These are phyloP conservation scores for Phaffia tasmanica DNA, from an alignment of 768 basidiomycete genomes.

Conservation along the genomic window DNA sequence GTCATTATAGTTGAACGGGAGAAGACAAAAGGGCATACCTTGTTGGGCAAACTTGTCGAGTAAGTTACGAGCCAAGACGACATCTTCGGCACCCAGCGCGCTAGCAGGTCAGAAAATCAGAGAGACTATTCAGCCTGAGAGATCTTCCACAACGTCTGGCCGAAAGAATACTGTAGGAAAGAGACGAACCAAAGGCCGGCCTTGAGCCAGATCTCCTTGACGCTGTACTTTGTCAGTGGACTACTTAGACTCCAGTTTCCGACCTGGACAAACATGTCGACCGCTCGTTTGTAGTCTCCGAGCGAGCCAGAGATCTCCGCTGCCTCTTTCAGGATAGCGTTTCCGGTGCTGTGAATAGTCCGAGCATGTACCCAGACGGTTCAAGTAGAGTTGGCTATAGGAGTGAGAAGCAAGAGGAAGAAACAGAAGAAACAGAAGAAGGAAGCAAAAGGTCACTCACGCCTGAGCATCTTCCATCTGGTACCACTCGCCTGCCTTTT, in stretches of 20 bases:
- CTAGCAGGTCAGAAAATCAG: not conserved
- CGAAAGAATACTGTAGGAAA: not conserved
- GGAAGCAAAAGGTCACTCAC: slow-evolving; percentile 45
- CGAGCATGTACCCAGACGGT: slow-evolving; percentile 13
- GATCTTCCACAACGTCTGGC: not conserved
- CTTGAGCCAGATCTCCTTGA: slow-evolving; percentile 93
- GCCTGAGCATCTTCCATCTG: slow-evolving; percentile 92
- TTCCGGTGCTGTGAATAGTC: slow-evolving; percentile 60
- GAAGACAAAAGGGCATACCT: slow-evolving; percentile 9
- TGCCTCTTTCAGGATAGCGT: slow-evolving; percentile 89
- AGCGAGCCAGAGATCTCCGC: slow-evolving; percentile 88
- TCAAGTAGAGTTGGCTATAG: not conserved
- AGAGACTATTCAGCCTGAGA: too few relatives aligned
- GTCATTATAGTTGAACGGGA: not conserved
- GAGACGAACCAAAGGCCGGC: slow-evolving; percentile 62
- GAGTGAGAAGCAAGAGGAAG: not conserved
- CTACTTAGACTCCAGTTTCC: slow-evolving; percentile 70
- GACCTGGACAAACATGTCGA: slow-evolving; percentile 79
- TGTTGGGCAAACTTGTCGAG: slow-evolving; percentile 22
- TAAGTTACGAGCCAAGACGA: slow-evolving; percentile 18
- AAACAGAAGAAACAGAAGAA: not conserved
- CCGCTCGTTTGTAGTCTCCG: slow-evolving; percentile 72
- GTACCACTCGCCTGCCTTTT: slow-evolving; percentile 92
- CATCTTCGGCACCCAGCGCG: slow-evolving; percentile 23
- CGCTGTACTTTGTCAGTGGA: slow-evolving; percentile 88